Percentiles rank a stretch among this genome's conserved stretches.
Evolutionary conservation across 768 basidiomycete genomes (phyloP).

Genomic region (Tylopilus intermedius): DNA sequence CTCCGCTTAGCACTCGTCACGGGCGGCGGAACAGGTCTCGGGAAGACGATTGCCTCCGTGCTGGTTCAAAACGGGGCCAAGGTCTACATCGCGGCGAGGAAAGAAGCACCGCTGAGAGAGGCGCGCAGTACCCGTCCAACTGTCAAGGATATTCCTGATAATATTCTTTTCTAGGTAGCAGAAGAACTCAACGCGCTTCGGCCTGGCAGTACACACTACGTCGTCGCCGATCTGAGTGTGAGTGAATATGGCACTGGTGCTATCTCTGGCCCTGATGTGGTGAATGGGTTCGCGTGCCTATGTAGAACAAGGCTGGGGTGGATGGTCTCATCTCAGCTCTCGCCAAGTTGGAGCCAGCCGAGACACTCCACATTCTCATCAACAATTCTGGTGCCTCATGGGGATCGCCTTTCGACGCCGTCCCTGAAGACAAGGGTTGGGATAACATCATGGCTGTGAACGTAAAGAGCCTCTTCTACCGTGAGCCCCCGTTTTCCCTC

Average conservation of each 20-base stretch:
- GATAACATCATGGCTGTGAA: slow-evolving; percentile 79
- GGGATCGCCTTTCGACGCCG: slow-evolving; percentile 65
- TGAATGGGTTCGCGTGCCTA: not conserved
- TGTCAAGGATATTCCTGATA: slow-evolving; percentile 7
- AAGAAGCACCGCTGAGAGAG: slow-evolving; percentile 72
- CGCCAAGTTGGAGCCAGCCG: slow-evolving; percentile 52
- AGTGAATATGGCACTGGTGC: slow-evolving; percentile 24
- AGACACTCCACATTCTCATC: slow-evolving; percentile 74
- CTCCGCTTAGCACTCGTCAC: slow-evolving; percentile 64
- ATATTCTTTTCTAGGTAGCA: slow-evolving; percentile 34
- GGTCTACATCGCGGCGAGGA: slow-evolving; percentile 87
- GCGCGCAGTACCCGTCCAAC: slow-evolving; percentile 39
- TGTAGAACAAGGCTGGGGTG: slow-evolving; percentile 75
- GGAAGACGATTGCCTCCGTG: slow-evolving; percentile 77
- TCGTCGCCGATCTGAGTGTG: slow-evolving; percentile 71
- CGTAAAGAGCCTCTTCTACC: slow-evolving; percentile 81
- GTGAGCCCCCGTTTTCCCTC: slow-evolving; percentile 36
- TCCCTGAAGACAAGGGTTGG: slow-evolving; percentile 83
- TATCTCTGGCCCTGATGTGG: not conserved
- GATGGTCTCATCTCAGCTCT: slow-evolving; percentile 65
- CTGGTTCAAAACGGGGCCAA: slow-evolving; percentile 83
- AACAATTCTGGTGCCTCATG: slow-evolving; percentile 82
- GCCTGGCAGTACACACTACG: slow-evolving; percentile 62
- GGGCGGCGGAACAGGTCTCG: slow-evolving; percentile 80
- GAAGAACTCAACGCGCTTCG: slow-evolving; percentile 57